phyloP scores from a whole-genome alignment of 2,329 filamentous ascomycete genomes.

The Lojkania enalia region DNA sequence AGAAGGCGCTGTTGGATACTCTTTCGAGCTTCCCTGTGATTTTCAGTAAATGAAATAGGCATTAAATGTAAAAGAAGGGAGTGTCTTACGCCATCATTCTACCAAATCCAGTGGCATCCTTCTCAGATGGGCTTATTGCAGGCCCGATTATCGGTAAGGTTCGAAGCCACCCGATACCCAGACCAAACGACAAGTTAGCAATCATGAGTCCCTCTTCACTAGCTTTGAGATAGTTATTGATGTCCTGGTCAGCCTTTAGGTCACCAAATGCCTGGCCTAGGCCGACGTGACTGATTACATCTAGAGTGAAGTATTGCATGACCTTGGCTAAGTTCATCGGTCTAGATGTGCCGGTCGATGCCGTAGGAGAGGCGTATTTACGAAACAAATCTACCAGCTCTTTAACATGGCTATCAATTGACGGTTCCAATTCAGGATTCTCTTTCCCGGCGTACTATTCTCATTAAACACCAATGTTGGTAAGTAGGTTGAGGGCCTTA shows the following conservation, averaged over 20 bases:
- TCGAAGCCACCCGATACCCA: slow-evolving; percentile 33
- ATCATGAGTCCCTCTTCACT: slow-evolving; percentile 43
- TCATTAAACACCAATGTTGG: slow-evolving; percentile 1
- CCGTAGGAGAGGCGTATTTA: slow-evolving; percentile 46
- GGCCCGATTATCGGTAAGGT: slow-evolving; percentile 29
- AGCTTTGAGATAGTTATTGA: slow-evolving; percentile 52
- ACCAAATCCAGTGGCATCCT: slow-evolving; percentile 33
- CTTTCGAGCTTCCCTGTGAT: slow-evolving; percentile 43
- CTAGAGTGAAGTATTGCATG: slow-evolving; percentile 57
- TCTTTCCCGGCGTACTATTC: slow-evolving; percentile 59
- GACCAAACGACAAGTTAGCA: slow-evolving; percentile 29
- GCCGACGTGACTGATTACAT: slow-evolving; percentile 59
- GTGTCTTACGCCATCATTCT: slow-evolving; percentile 39
- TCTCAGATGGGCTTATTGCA: slow-evolving; percentile 43
- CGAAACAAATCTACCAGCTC: slow-evolving; percentile 55
- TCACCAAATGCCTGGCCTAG: slow-evolving; percentile 59
- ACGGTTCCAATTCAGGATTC: slow-evolving; percentile 54
- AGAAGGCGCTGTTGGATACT: slow-evolving; percentile 53
- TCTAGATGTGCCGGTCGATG: slow-evolving; percentile 30
- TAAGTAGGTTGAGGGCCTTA: slow-evolving; percentile 15
- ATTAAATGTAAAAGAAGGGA: too few species aligned
- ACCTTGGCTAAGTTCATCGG: slow-evolving; percentile 54
- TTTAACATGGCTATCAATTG: slow-evolving; percentile 54
- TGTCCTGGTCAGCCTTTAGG: slow-evolving; percentile 54
- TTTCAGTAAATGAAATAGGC: background rate